Conservation (phyloP, 352 stramenopile genomes). For the Globisporangium acanthophoron region DNA sequence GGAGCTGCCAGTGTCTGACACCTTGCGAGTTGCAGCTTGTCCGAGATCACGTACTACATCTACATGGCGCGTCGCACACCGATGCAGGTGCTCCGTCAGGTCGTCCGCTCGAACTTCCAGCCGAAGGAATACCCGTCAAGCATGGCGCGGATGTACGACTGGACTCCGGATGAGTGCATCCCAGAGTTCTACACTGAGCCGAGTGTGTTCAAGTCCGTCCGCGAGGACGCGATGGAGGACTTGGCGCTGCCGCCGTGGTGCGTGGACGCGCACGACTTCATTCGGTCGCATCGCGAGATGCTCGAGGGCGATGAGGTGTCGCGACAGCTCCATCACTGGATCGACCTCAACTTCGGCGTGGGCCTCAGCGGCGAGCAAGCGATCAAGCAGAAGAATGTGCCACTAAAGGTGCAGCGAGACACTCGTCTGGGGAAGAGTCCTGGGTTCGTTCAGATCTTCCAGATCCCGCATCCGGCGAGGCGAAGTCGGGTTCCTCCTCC, state of each 20-base stretch:
- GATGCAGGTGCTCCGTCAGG: slow-evolving; percentile 69
- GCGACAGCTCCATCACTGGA: slow-evolving; percentile 88
- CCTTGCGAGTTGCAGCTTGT: slow-evolving; percentile 40
- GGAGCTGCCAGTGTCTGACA: too few species aligned
- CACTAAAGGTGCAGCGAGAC: slow-evolving; percentile 41
- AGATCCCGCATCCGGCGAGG: slow-evolving; percentile 25
- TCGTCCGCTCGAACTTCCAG: slow-evolving; percentile 92
- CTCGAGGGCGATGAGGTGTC: slow-evolving; percentile 91
- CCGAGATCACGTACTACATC: slow-evolving; percentile 95
- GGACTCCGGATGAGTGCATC: slow-evolving; percentile 95
- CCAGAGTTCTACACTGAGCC: slow-evolving; percentile 92
- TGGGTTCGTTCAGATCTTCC: slow-evolving; percentile 76
- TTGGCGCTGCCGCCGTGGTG: slow-evolving; percentile 79
- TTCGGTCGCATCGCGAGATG: slow-evolving; percentile 87
- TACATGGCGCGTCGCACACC: slow-evolving; percentile 92
- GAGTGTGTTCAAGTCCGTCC: slow-evolving; percentile 79
- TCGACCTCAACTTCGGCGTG: slow-evolving; percentile 95
- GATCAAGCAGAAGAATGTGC: slow-evolving; percentile 89
- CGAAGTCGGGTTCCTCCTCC: neutral
- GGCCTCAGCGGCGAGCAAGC: slow-evolving; percentile 72
- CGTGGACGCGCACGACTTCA: slow-evolving; percentile 58
- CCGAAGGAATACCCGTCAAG: slow-evolving; percentile 91
- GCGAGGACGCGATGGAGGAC: slow-evolving; percentile 65
- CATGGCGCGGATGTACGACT: slow-evolving; percentile 89
- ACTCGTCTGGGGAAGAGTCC: slow-evolving; percentile 41